Evolutionary conservation across 2,329 filamentous ascomycete genomes (phyloP).

Genomic region (Penicillium sp.): DNA sequence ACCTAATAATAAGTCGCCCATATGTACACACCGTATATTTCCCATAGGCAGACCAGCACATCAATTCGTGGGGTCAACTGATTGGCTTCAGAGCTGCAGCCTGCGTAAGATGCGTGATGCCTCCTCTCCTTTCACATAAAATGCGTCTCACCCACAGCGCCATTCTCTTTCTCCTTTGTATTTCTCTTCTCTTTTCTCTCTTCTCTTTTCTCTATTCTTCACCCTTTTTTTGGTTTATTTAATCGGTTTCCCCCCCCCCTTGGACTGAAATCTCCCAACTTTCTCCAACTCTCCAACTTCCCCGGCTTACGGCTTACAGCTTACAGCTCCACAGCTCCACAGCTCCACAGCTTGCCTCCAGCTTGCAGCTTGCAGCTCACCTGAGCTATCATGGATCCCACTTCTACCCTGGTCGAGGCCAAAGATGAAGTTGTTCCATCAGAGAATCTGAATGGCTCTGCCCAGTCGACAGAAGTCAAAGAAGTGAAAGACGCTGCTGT

Average conservation of each 20-base stretch:
- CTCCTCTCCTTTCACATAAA: constrained; percentile 6
- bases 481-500: constrained; percentile 13
- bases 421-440: constrained; percentile 33
- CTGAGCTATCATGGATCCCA: constrained; percentile 20
- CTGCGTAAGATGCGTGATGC: background rate
- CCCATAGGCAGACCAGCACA: background rate
- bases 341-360: too few species aligned
- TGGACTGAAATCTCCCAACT: background rate
- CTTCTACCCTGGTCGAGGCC: constrained; percentile 25
- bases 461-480: constrained; percentile 14
- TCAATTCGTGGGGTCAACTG: constrained; percentile 8
- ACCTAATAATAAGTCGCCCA: too few species aligned
- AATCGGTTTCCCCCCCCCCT: background rate
- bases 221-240: background rate
- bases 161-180: constrained; percentile 7
- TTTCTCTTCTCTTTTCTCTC: background rate
- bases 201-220: background rate
- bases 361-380: background rate
- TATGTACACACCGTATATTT: background rate
- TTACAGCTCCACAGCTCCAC: background rate
- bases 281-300: background rate
- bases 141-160: constrained; percentile 15
- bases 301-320: background rate
- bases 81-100: constrained; percentile 13
- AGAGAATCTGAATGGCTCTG: constrained; percentile 25